Base-by-base conservation (phyloP, 176 grass and related monocot genomes). In the Hsuehochloa calcarea region DNA sequence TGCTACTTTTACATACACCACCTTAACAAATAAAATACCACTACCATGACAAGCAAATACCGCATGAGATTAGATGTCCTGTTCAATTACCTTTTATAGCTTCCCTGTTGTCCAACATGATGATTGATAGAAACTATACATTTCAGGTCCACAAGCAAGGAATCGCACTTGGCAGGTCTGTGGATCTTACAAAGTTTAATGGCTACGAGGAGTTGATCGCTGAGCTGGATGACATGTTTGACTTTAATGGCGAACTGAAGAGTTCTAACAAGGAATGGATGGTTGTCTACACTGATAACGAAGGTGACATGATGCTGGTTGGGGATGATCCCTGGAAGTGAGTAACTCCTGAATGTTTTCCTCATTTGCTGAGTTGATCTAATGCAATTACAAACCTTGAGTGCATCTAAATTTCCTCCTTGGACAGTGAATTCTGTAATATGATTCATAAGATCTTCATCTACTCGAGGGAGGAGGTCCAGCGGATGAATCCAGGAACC, bases 291-390 rank as follows among this genome's bases (percentile, higher is more conserved):
- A 96, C 90, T 9, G 96, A 99, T 50, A 84, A 94, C 0, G 96
- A 99, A 83, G 91, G 91, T 8, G 96, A 99, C 72, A 99, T 96
- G 91, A 99, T 99, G 96, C 96, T 99, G 27, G 96, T 99, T 47
- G 96, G 96, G 19, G 96, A 99, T 72, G 96, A 99, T 79, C 93
- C 93, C 52, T 99, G 96, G 96, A 78, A 87, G 96, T 99, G 75
- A 78, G 96, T 87, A n/a, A 65, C 37, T 81, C 6, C 27, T 39
- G 6, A 41, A 66, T 84, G 11, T 29, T 37, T 76, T 3, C 2
- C n/a, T 78, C 29, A 4, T 72, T 65, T 59, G 7, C 77, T 35
- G 66, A 47, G 17, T 51, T 12, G 5, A 35, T 68, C 23, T 67
- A 22, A 54, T 68, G 40, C 19, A 78, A 72, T 61, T n/a, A 49